Evolutionary conservation across 1,139 yeast species (phyloP).

Genomic region (Debaryomyces udenii): DNA sequence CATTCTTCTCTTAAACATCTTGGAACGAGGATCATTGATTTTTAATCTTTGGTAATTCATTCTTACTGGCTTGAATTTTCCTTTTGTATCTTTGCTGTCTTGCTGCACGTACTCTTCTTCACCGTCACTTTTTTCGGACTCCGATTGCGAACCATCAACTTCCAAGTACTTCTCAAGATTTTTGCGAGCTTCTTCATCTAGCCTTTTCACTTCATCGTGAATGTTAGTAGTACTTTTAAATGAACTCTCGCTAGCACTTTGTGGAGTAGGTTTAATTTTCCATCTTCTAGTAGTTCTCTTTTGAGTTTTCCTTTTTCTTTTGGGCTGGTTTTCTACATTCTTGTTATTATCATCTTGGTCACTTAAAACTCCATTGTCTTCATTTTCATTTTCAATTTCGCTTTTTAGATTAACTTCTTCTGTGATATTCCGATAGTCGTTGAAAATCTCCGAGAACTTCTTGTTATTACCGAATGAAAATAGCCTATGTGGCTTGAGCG

Average conservation of each 20-base stretch:
- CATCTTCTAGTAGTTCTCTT: constrained; percentile 68
- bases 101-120: constrained; percentile 19
- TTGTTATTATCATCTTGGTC: constrained; percentile 16
- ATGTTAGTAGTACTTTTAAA: constrained; percentile 41
- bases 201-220: constrained; percentile 39
- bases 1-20: constrained; percentile 27
- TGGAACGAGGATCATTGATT: constrained; percentile 43
- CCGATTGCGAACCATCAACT: constrained; percentile 16
- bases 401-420: constrained; percentile 20
- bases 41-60: constrained; percentile 45
- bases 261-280: constrained; percentile 50
- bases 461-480: constrained; percentile 24
- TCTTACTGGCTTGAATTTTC: constrained; percentile 39
- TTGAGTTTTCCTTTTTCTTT: constrained; percentile 48
- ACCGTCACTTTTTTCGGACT: constrained; percentile 28
- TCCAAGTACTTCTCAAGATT: constrained; percentile 26
- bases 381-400: constrained; percentile 19
- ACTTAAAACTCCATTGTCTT: constrained; percentile 17
- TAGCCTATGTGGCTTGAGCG: constrained; percentile 42
- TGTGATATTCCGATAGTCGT: constrained; percentile 34
- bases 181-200: constrained; percentile 29
- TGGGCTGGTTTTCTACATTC: constrained; percentile 15
- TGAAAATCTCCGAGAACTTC: constrained; percentile 40
- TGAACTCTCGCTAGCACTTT: constrained; percentile 28
- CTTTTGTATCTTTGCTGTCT: constrained; percentile 16